Evolutionary conservation across 78 protist species (phyloP).

Genomic region (Monosiga brevicollis): DNA sequence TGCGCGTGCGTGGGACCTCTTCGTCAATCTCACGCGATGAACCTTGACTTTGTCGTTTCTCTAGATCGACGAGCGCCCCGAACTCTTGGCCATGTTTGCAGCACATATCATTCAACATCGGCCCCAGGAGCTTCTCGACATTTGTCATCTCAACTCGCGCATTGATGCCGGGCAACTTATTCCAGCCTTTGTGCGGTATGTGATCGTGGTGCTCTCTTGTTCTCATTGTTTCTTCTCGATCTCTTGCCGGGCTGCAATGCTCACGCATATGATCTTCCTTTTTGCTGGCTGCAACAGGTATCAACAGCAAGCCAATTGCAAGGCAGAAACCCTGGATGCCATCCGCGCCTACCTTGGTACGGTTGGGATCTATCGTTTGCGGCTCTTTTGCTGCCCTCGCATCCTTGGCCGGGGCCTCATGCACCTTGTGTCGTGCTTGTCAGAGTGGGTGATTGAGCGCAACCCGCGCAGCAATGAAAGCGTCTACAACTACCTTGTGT

Average conservation of each 20-base stretch:
- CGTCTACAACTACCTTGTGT: conserved; percentile 72
- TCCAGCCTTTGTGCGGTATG: conserved; percentile 83
- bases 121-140: conserved; percentile 64
- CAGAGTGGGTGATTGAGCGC: conserved; percentile 48
- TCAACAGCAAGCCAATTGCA: neutral
- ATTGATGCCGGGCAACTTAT: conserved; percentile 62
- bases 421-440: neutral
- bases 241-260: neutral
- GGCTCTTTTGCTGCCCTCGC: neutral
- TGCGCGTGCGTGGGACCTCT: neutral
- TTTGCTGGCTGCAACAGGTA: neutral
- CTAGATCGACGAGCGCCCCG: conserved; percentile 18
- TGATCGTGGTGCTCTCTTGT: too few relatives aligned
- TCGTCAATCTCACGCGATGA: neutral
- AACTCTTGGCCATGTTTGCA: conserved; percentile 66
- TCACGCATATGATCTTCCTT: neutral
- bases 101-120: conserved; percentile 70
- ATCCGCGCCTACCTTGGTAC: neutral
- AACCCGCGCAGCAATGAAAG: conserved; percentile 52
- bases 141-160: conserved; percentile 32
- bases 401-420: neutral
- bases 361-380: neutral
- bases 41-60: neutral
- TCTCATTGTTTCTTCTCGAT: too few relatives aligned
- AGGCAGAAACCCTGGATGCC: neutral